These are phyloP conservation scores for Pestalotiopsis sp. DNA, from an alignment of 2,329 filamentous ascomycete species.

Conservation along the genomic window DNA sequence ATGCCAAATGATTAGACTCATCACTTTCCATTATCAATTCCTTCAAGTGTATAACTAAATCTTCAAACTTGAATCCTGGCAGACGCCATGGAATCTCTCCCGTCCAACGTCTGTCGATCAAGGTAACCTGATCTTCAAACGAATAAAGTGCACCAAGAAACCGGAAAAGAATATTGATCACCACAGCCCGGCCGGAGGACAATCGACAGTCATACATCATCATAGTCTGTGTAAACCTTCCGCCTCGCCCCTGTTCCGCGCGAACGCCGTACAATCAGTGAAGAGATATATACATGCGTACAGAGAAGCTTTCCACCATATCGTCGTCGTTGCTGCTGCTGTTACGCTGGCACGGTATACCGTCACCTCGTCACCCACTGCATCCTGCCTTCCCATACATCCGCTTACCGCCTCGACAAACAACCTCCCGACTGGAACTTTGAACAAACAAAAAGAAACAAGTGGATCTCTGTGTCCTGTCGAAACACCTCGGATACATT, in stretches of 20 bases:
- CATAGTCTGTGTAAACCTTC: not conserved
- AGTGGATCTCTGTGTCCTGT: constrained; percentile 12
- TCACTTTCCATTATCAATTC: not conserved
- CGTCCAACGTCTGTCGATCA: not conserved
- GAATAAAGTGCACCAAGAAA: not conserved
- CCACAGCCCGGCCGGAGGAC: not conserved
- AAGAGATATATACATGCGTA: not conserved
- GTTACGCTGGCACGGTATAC: not conserved
- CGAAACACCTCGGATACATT: not conserved
- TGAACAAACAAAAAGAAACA: constrained; percentile 11
- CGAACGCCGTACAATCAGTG: not conserved
- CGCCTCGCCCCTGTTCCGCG: not conserved
- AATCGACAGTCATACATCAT: constrained; percentile 3
- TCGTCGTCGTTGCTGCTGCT: not conserved
- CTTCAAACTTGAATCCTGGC: not conserved
- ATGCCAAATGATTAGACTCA: not conserved
- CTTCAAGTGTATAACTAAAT: not conserved
- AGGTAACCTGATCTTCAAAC: not conserved
- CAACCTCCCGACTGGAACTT: constrained; percentile 3
- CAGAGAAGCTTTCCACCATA: not conserved
- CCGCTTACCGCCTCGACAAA: constrained; percentile 13
- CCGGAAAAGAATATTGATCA: not conserved
- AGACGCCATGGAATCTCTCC: not conserved
- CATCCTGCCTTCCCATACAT: not conserved
- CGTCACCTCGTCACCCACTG: constrained; percentile 6